Evolutionary conservation across 257 asterid species (phyloP).

Genomic region (Vinca minor): DNA sequence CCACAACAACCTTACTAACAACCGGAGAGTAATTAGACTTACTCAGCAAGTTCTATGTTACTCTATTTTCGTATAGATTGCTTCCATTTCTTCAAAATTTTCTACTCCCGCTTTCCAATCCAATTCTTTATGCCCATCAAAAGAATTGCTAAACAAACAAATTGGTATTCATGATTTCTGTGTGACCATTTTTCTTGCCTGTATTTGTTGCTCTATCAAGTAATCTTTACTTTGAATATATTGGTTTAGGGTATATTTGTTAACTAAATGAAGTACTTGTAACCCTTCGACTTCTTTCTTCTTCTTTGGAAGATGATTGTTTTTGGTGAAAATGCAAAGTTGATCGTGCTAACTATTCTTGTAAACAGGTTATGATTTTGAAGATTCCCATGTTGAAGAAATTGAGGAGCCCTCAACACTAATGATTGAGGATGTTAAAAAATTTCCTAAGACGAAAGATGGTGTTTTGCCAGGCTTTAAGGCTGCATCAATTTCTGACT

Average conservation of each 20-base stretch:
- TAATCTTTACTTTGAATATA: background rate
- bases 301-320: background rate
- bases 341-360: constrained; percentile 13
- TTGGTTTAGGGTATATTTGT: background rate
- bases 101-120: background rate
- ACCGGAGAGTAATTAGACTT: background rate
- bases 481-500: constrained; percentile 59
- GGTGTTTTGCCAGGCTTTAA: constrained; percentile 69
- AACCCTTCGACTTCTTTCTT: background rate
- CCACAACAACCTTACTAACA: background rate
- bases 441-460: constrained; percentile 46
- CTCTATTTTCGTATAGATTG: background rate
- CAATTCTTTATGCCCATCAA: background rate
- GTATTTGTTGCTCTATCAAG: background rate
- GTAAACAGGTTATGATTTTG: constrained; percentile 65
- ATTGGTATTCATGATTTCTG: background rate
- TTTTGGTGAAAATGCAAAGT: background rate
- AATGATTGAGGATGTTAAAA: constrained; percentile 41
- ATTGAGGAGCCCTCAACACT: constrained; percentile 71
- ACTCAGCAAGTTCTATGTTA: background rate
- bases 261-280: background rate
- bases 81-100: background rate
- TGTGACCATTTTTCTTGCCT: background rate
- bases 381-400: constrained; percentile 68
- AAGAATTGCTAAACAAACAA: background rate